Evolutionary conservation across 2,329 filamentous ascomycete genomes (phyloP).

Genomic region (Neofusicoccum laricinum): DNA sequence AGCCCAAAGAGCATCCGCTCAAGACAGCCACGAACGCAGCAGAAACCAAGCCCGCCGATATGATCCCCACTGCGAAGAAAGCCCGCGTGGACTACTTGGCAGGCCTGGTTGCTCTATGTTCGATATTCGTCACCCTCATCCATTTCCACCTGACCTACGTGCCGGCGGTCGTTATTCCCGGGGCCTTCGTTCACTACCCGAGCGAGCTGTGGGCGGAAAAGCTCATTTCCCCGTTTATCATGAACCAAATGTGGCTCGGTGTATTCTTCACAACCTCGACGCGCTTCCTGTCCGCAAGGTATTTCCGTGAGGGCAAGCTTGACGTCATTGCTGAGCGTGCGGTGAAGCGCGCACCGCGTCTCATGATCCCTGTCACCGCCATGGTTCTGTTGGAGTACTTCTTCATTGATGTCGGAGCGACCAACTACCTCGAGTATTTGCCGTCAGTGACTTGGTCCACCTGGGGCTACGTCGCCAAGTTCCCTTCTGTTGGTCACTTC

Average conservation of each 20-base stretch:
- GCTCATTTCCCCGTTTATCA: slow-evolving; percentile 43
- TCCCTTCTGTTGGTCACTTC: slow-evolving; percentile 42
- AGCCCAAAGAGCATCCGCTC: slow-evolving; percentile 10
- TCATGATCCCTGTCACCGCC: slow-evolving; percentile 45
- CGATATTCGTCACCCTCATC: slow-evolving; percentile 44
- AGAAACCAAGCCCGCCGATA: background rate
- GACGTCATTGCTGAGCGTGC: slow-evolving; percentile 44
- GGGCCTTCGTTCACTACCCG: slow-evolving; percentile 35
- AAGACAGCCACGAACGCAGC: background rate
- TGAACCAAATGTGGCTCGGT: slow-evolving; percentile 49
- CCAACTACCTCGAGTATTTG: slow-evolving; percentile 43
- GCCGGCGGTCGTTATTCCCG: slow-evolving; percentile 37
- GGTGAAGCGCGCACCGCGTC: slow-evolving; percentile 43
- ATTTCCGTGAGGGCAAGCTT: slow-evolving; percentile 43
- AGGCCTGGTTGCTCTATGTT: slow-evolving; percentile 44
- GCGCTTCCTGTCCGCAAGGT: slow-evolving; percentile 44
- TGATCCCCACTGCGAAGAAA: slow-evolving; percentile 17
- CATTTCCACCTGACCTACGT: slow-evolving; percentile 47
- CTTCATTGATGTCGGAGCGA: slow-evolving; percentile 44
- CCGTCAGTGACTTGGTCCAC: slow-evolving; percentile 48
- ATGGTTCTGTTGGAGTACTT: slow-evolving; percentile 48
- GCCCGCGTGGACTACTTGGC: slow-evolving; percentile 47
- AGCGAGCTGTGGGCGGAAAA: slow-evolving; percentile 42
- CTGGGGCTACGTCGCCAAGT: slow-evolving; percentile 45
- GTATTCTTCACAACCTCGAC: slow-evolving; percentile 50